A percentile compares a stretch with the other conserved stretches of the same genome.
These are phyloP conservation scores for Terfezia claveryi DNA, from an alignment of 495 filamentous ascomycete species.

Conservation along the genomic window DNA sequence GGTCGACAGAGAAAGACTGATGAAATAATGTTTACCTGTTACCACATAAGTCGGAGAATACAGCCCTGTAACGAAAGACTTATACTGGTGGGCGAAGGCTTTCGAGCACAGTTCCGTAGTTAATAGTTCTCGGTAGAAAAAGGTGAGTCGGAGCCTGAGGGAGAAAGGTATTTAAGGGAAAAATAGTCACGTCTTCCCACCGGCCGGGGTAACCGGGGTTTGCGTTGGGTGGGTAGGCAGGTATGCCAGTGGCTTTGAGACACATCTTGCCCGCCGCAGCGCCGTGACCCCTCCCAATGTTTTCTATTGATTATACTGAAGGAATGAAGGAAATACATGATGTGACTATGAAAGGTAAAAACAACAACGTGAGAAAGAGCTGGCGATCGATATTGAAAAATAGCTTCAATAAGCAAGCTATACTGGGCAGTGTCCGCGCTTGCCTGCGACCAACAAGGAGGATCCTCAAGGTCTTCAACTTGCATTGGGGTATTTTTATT, in stretches of 20 bases:
- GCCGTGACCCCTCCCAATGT: background rate
- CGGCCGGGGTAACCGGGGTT: background rate
- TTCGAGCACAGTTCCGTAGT: background rate
- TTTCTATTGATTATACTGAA: background rate
- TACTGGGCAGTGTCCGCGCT: background rate
- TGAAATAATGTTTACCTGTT: background rate
- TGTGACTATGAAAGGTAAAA: background rate
- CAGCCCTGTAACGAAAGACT: background rate
- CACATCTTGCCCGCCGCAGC: background rate
- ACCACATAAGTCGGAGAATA: background rate
- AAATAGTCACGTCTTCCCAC: background rate
- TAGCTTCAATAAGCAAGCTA: background rate
- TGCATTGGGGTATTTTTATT: background rate
- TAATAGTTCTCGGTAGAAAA: background rate
- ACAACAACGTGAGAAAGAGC: background rate
- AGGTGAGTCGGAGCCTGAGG: background rate
- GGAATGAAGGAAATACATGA: background rate
- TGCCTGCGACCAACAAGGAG: background rate
- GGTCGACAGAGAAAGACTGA: background rate
- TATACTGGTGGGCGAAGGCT: background rate
- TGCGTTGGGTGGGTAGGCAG: background rate
- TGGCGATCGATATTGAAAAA: background rate
- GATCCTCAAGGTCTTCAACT: background rate
- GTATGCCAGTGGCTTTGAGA: background rate
- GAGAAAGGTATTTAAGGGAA: background rate